Evolutionary conservation across 208 protist genomes (phyloP).

Genomic region (Wallacemonas sp.): DNA sequence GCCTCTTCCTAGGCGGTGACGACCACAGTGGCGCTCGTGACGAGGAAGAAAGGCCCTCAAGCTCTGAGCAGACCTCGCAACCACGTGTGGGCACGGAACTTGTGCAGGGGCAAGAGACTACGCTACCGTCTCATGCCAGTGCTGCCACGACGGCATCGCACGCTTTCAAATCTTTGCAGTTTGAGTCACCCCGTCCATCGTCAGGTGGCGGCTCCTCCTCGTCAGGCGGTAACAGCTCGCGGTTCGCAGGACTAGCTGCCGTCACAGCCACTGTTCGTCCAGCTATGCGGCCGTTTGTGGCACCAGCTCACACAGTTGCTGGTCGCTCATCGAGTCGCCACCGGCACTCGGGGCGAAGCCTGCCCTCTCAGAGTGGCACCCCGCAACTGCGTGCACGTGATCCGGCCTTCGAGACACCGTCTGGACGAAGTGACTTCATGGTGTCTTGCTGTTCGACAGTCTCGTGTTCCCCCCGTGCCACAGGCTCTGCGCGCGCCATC

Average conservation of each 20-base stretch:
- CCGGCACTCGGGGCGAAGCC: background rate
- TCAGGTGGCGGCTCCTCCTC: constrained; percentile 2
- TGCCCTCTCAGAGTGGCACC: background rate
- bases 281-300: constrained; percentile 1
- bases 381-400: background rate
- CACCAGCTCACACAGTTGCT: background rate
- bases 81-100: background rate
- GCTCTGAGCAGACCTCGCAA: constrained; percentile 4
- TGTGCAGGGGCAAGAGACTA: no score
- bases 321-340: background rate
- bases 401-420: background rate
- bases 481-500: background rate
- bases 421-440: constrained; percentile 5
- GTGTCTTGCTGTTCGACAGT: constrained; percentile 7
- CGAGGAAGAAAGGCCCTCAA: constrained; percentile 2
- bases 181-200: constrained; percentile 11
- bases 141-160: background rate
- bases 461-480: background rate
- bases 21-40: background rate
- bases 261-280: background rate
- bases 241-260: background rate
- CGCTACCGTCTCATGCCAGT: no score
- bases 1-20: constrained; percentile 7
- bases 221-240: constrained; percentile 1
- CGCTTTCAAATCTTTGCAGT: constrained; percentile 11